Evolutionary conservation across 139 green algal genomes (phyloP).

Genomic region (Trebouxia sp.): DNA sequence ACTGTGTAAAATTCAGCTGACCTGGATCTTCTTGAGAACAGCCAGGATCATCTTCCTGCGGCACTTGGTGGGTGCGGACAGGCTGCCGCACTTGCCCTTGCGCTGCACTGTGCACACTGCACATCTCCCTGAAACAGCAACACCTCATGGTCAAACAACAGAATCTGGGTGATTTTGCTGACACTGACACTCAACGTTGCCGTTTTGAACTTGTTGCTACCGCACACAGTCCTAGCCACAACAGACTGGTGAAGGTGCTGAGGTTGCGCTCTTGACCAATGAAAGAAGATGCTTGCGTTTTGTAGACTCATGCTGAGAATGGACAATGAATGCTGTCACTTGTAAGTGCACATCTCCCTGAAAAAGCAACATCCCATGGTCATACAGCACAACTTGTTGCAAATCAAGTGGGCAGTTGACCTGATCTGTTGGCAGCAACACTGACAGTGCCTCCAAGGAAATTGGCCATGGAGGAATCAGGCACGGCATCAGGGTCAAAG

Average conservation of each 20-base stretch:
- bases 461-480: background rate
- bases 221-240: background rate
- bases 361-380: too few relatives aligned
- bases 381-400: too few relatives aligned
- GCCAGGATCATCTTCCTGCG: slow-evolving; percentile 14
- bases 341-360: too few relatives aligned
- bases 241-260: background rate
- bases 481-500: slow-evolving; percentile 7
- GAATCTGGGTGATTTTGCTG: too few relatives aligned
- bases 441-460: slow-evolving; percentile 2
- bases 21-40: background rate
- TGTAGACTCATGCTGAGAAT: too few relatives aligned
- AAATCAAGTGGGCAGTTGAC: background rate
- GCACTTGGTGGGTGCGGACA: slow-evolving; percentile 59
- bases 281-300: too few relatives aligned
- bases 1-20: too few relatives aligned
- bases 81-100: slow-evolving; percentile 70
- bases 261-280: too few relatives aligned
- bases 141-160: too few relatives aligned
- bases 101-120: slow-evolving; percentile 64
- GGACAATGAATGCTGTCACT: too few relatives aligned
- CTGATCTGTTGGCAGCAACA: background rate
- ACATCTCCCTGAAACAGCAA: slow-evolving; percentile 61
- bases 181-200: too few relatives aligned
- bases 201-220: too few relatives aligned